Evolutionary conservation across 768 basidiomycete species (phyloP).

Genomic region (Lepiota brunneoincarnata): DNA sequence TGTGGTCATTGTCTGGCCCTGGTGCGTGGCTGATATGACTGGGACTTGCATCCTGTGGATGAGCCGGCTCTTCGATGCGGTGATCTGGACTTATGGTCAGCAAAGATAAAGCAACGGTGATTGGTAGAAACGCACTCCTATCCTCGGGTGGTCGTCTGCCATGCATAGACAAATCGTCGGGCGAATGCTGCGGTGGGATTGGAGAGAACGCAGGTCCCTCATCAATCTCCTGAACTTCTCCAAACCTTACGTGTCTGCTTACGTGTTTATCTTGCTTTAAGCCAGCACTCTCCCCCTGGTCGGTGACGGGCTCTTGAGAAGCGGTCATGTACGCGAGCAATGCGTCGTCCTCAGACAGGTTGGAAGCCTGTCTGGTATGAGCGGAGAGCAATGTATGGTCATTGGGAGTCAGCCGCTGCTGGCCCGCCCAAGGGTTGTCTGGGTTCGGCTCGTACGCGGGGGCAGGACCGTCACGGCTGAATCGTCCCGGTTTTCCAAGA

Average conservation of each 20-base stretch:
- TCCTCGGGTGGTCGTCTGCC: too few species aligned
- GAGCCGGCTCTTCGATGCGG: too few species aligned
- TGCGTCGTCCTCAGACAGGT: slow-evolving; percentile 27
- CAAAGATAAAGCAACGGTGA: too few species aligned
- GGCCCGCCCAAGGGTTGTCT: slow-evolving; percentile 5
- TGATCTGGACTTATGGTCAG: too few species aligned
- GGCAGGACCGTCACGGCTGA: slow-evolving; percentile 13
- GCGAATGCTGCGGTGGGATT: slow-evolving; percentile 16
- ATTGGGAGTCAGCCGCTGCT: not conserved
- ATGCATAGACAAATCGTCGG: not conserved
- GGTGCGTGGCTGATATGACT: not conserved
- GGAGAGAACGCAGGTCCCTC: slow-evolving; percentile 31
- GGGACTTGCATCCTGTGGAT: too few species aligned
- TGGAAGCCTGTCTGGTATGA: slow-evolving; percentile 11
- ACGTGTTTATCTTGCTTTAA: slow-evolving; percentile 20
- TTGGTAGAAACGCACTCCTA: too few species aligned
- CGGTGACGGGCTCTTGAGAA: slow-evolving; percentile 16
- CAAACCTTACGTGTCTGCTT: slow-evolving; percentile 43
- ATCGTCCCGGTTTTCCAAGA: slow-evolving; percentile 10
- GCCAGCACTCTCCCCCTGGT: not conserved
- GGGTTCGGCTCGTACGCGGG: slow-evolving; percentile 6
- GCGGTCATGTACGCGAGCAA: slow-evolving; percentile 38
- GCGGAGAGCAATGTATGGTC: not conserved
- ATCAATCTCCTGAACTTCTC: slow-evolving; percentile 36
- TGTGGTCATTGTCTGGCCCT: not conserved